Conservation (phyloP, 306 rosid genomes). For the Vachellia collinsii region DNA sequence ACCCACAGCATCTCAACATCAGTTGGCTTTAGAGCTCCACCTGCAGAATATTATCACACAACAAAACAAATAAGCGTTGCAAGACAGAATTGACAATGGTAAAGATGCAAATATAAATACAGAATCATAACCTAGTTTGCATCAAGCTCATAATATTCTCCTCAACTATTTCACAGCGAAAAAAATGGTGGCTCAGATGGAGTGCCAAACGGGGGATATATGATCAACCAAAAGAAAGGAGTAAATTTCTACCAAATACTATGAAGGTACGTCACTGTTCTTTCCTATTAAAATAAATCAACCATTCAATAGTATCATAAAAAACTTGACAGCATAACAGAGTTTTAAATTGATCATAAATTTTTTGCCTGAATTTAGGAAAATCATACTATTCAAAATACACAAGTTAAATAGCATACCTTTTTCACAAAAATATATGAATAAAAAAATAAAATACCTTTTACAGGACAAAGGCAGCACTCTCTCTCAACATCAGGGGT, state of each 20-base stretch:
- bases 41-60: conserved; percentile 49
- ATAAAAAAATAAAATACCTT: conserved; percentile 46
- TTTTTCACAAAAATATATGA: background rate
- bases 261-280: conserved; percentile 20
- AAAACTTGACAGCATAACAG: conserved; percentile 13
- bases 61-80: conserved; percentile 31
- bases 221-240: conserved; percentile 24
- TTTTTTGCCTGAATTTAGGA: background rate
- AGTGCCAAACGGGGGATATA: background rate
- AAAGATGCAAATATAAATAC: conserved; percentile 14
- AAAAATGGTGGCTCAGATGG: background rate
- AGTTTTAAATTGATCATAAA: background rate
- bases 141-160: conserved; percentile 13
- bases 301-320: conserved; percentile 14
- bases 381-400: conserved; percentile 38
- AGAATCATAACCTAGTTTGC: conserved; percentile 20
- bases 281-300: conserved; percentile 21
- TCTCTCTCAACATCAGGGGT: conserved; percentile 84
- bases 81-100: conserved; percentile 14
- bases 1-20: conserved; percentile 90
- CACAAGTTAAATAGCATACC: conserved; percentile 28
- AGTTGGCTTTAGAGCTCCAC: conserved; percentile 98
- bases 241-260: background rate
- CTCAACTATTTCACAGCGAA: conserved; percentile 14
- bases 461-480: conserved; percentile 98